Base-by-base conservation (phyloP, 331 rosid species). In the Quercus lobata region DNA sequence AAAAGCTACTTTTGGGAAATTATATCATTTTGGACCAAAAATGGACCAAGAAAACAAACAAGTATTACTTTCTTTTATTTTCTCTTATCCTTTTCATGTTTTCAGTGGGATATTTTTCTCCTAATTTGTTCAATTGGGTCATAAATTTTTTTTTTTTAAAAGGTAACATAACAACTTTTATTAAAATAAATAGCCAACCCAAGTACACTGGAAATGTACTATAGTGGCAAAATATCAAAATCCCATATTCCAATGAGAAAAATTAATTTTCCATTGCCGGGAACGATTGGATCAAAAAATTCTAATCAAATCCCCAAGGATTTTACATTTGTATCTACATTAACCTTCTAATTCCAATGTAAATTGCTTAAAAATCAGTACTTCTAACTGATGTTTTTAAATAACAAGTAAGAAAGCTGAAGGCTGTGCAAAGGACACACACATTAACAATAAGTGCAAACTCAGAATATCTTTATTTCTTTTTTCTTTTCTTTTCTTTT, bases 1-100 rank as follows among this genome's bases (percentile, higher is more conserved):
- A 1, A 17, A 16, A 16, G 19, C 44, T 65, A 65, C 41, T 14
- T 65, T 15, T 37, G 44, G 46, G 15, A 29, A 65, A 30, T 65
- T 16, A 30, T 18, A 30, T 46, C 41, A 24, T 71, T 55, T 12
- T 66, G 1, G 62, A 32, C 54, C 32, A 17, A 76, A 84, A 7
- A 46, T 49, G 15, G 34, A 75, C 25, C 71, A 79, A 57, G 66
- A 60, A 72, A 79, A 62, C 57, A 79, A 65, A 30, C 71, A 65
- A 30, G 1, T 29, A 27, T 62, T 27, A 15, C 9, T 62, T 62
- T 25, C n/a, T 22, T 57, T n/a, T 57, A n/a, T 57, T 57, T 17
- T 57, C 49, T 41, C 49, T 41, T 2, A 41, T 41, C 14, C 62
- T 18, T 57, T n/a, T 6, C 22, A 54, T 70, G 18, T 34, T 32